These are phyloP conservation scores for Fistulinella prunicolor DNA, from an alignment of 768 basidiomycete genomes.

Conservation along the genomic window DNA sequence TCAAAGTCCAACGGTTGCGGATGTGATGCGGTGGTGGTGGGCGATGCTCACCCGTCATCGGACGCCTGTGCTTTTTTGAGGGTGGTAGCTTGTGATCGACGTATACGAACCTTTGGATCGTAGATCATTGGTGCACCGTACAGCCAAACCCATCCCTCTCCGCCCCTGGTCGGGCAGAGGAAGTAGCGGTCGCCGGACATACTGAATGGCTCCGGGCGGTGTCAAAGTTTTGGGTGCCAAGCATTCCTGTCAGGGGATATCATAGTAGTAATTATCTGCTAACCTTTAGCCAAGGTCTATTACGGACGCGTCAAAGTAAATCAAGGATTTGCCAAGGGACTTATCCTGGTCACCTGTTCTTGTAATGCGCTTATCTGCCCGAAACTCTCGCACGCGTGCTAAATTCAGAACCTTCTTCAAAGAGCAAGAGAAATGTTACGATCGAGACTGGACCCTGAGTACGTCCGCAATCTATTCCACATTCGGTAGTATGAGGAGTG, in stretches of 20 bases:
- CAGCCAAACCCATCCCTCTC: too few species aligned
- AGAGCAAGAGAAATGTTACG: not conserved
- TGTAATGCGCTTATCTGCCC: conserved; percentile 20
- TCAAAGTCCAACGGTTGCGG: not conserved
- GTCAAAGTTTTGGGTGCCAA: not conserved
- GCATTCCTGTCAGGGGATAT: not conserved
- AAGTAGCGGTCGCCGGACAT: too few species aligned
- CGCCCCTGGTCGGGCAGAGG: too few species aligned
- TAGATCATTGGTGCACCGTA: too few species aligned
- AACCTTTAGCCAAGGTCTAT: conserved; percentile 9
- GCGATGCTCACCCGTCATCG: not conserved
- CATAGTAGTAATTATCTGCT: conserved; percentile 5
- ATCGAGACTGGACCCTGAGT: conserved; percentile 20
- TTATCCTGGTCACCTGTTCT: conserved; percentile 25
- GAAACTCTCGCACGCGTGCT: conserved; percentile 8
- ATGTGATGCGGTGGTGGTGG: too few species aligned
- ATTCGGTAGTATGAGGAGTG: conserved; percentile 10
- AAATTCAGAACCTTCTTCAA: conserved; percentile 11
- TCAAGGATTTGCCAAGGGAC: conserved; percentile 13
- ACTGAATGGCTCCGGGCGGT: too few species aligned
- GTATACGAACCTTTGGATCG: too few species aligned
- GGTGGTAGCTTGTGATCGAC: too few species aligned
- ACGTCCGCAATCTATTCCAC: conserved; percentile 12
- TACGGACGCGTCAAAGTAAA: conserved; percentile 4
- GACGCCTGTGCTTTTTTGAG: too few species aligned